These are phyloP conservation scores for Yamadazyma aaseri DNA, from an alignment of 1,139 yeast species.

Conservation along the genomic window DNA sequence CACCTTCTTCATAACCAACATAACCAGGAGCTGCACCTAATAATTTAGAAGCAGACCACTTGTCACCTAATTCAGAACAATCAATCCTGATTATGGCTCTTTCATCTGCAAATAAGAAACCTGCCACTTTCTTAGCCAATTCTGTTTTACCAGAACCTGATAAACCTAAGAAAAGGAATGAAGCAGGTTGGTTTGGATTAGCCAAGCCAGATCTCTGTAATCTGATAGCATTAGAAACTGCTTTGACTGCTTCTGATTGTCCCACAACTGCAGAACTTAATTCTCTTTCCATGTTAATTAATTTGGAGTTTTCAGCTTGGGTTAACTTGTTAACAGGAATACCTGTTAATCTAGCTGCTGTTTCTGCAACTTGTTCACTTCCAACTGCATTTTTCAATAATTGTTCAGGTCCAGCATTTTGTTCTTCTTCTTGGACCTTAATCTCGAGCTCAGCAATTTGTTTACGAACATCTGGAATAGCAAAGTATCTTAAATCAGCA, in stretches of 20 bases:
- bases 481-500: conserved; percentile 94
- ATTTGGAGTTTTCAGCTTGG: conserved; percentile 91
- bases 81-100: conserved; percentile 96
- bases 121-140: conserved; percentile 93
- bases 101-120: conserved; percentile 92
- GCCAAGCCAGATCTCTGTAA: conserved; percentile 93
- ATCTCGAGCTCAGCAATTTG: conserved; percentile 74
- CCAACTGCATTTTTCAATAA: conserved; percentile 88
- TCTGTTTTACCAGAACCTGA: conserved; percentile 99
- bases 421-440: conserved; percentile 72
- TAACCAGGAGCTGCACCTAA: conserved; percentile 99
- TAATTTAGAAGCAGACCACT: conserved; percentile 91
- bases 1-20: conserved; percentile 98
- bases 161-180: conserved; percentile 90
- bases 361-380: conserved; percentile 90
- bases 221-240: conserved; percentile 93
- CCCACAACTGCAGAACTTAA: conserved; percentile 87
- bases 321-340: conserved; percentile 97
- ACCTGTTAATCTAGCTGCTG: conserved; percentile 96
- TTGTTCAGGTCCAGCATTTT: conserved; percentile 54
- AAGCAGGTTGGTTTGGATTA: conserved; percentile 94
- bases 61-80: conserved; percentile 94
- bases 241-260: conserved; percentile 92
- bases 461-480: conserved; percentile 86
- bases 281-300: conserved; percentile 91